A percentile compares a stretch with the other conserved stretches of the same genome.
Evolutionary conservation across 192 early-diverging fungal genomes (phyloP).

Genomic region (Geranomyces michiganensis): DNA sequence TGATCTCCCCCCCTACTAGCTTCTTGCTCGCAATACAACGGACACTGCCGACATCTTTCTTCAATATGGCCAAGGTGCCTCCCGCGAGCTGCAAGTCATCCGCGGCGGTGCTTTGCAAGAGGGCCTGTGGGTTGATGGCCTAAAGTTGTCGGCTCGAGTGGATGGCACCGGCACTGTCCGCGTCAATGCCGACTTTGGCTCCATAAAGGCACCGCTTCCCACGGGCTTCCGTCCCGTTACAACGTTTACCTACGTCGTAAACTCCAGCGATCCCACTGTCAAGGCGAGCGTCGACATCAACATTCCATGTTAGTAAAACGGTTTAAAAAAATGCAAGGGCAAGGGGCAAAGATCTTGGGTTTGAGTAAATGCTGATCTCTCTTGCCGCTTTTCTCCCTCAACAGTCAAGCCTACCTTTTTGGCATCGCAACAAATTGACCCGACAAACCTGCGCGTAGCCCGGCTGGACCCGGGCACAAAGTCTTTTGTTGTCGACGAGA

Average conservation of each 20-base stretch:
- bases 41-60: constrained; percentile 10
- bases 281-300: constrained; percentile 4
- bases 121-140: constrained; percentile 3
- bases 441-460: neutral
- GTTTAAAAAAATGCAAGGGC: too few relatives aligned
- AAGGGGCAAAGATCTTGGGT: too few relatives aligned
- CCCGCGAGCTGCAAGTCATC: constrained; percentile 3
- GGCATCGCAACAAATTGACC: neutral
- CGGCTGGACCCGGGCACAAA: neutral
- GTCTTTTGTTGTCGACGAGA: neutral
- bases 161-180: neutral
- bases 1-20: neutral
- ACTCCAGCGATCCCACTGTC: constrained; percentile 5
- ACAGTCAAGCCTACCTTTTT: constrained; percentile 4
- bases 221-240: constrained; percentile 1
- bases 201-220: neutral
- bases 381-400: neutral
- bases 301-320: neutral
- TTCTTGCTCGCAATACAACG: constrained; percentile 6
- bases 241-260: neutral
- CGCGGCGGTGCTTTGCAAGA: constrained; percentile 6
- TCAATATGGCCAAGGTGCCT: constrained; percentile 6
- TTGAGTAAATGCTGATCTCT: too few relatives aligned
- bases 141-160: constrained; percentile 1
- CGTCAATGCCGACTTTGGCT: constrained; percentile 1